Conservation (phyloP, 78 protist genomes). For the Chrysochromulina parva region DNA sequence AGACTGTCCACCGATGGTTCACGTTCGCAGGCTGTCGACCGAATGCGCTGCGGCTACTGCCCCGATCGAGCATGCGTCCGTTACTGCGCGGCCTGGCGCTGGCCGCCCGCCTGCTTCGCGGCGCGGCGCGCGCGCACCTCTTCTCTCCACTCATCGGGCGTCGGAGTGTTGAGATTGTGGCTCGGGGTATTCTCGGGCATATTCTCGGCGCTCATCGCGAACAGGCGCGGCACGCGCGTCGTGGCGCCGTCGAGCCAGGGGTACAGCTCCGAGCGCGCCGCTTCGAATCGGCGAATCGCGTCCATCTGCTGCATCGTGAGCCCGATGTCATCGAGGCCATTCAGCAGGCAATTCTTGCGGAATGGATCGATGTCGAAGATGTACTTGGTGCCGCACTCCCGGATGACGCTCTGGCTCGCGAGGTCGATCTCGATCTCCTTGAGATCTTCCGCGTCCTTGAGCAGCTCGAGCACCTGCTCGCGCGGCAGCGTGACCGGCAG, state of each 20-base stretch:
- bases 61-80: no score
- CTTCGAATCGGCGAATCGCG: constrained; percentile 33
- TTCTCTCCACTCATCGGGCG: neutral
- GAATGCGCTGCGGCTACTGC: no score
- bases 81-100: no score
- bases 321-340: constrained; percentile 70
- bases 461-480: constrained; percentile 22
- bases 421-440: constrained; percentile 28
- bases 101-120: neutral
- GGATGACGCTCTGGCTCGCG: constrained; percentile 12
- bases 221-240: neutral
- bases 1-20: no score
- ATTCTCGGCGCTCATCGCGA: neutral
- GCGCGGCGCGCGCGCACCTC: neutral
- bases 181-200: neutral
- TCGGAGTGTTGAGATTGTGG: neutral
- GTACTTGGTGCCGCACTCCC: neutral
- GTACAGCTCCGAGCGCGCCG: neutral
- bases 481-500: constrained; percentile 49
- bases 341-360: constrained; percentile 55
- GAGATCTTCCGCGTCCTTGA: constrained; percentile 13
- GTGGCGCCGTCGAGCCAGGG: constrained; percentile 22
- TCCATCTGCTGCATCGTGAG: constrained; percentile 53
- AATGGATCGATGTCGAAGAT: constrained; percentile 31
- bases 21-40: no score